Base-by-base conservation (phyloP, 352 stramenopile genomes). In the Phytophthora macrochlamydospora region DNA sequence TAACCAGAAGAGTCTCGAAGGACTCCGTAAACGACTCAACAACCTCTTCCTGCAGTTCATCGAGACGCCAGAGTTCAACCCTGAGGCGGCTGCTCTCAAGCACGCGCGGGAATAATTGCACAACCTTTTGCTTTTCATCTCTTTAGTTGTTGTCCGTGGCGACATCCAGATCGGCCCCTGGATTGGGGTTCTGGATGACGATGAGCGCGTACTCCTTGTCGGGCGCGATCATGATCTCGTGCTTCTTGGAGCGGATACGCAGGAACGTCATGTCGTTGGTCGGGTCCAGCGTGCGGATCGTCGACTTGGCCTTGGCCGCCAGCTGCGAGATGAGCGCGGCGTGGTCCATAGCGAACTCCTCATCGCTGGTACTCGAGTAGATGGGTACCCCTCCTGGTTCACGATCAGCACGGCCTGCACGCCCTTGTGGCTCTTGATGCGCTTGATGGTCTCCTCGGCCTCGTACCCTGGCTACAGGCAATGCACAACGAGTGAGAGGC, bases 161-260 rank as follows among this genome's bases (percentile, higher is more conserved):
- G 1, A 65, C 49, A 14, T 84, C 78, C 9, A 71, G 33, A 57
- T 89, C 73, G 1, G 78, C 68, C 42, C 79, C 75, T 31, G 83
- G 78, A 65, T 94, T 92, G 35, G 86, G 85, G 59, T 96, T 97
- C 76, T 98, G 93, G 58, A 98, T 89, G 46, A 98, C 93, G 42
- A 98, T 97, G 44, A 98, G 80, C 63, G 96, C 81, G 68, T 97
- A 98, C 55, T 97, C 91, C 59, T 98, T 97, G 57, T 98, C 92
- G 69, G 89, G 89, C 6, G 84, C 81, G 64, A 98, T 94, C 87
- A 98, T 96, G 57, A 98, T 96, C 82, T 98, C 95, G 70, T 97
- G 83, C 69, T 98, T 95, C 71, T 97, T 96, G 51, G 91, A 97
- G 65, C 95, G 89, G 71, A 98, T 94, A 42, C 93, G 80, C 35